Evolutionary conservation across 306 rosid genomes (phyloP), one percentile per base, ranked within the genome.

Genomic region (Castanospermum australe): DNA sequence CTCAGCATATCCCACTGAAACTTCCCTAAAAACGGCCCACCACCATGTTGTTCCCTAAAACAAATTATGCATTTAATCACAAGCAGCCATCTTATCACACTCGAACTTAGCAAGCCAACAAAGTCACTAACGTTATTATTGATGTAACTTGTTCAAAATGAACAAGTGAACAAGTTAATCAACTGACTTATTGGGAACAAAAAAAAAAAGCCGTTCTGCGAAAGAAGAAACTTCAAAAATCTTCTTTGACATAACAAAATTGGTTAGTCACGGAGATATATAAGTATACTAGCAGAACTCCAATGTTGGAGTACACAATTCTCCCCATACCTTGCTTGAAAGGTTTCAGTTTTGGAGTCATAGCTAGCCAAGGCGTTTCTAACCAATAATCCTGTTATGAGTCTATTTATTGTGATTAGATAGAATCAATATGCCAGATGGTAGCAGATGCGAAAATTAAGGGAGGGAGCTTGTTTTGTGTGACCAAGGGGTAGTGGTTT

Each of bases 291-390:
- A 15, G 10, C 11, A 22, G 36, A 50, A 76, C 15, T 8, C 25
- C 17, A 62, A 0, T 21, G n/a, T 13, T 17, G 4, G 59, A 61
- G 59, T 18, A 28, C 42, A 25, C 17, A 1, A 22, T 30, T 79
- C 11, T 44, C 55, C 32, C 36, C 10, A 61, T 84, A 93, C 98
- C 97, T 88, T 82, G 92, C 97, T 75, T 63, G 79, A 73, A 94
- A 94, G 77, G 85, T 83, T 44, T 87, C 83, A 1, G 83, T 69
- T 62, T 22, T 52, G 4, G 87, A 80, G 76, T 87, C 88, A 39
- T 94, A 94, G 76, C 90, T 64, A 33, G 90, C 48, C 12, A 83
- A 83, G 47, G 88, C 93, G 47, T 89, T 76, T 9, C 77, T 79
- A 75, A 70, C 89, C 81, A 67, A 67, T 57, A 0, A 0, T 36